phyloP scores from a whole-genome alignment of 495 filamentous ascomycete genomes.

The Elaphomyces granulatus region DNA sequence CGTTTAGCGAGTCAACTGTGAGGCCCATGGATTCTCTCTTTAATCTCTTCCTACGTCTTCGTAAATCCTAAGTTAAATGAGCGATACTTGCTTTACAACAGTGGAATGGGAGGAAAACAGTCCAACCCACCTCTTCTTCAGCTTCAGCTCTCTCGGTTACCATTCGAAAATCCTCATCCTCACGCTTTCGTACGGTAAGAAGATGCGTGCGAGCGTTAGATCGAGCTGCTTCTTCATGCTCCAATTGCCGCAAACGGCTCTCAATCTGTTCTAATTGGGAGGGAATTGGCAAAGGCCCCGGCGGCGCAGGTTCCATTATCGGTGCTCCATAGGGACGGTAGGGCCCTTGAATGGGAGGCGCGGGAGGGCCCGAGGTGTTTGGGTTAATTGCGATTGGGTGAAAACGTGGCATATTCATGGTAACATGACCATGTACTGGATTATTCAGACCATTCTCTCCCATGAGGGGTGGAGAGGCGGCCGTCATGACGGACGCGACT shows the following conservation, averaged over 20 bases:
- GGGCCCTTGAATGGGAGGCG: slow-evolving; percentile 24
- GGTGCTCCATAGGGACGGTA: slow-evolving; percentile 21
- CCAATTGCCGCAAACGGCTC: slow-evolving; percentile 29
- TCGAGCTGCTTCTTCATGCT: slow-evolving; percentile 34
- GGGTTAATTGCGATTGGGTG: slow-evolving; percentile 37
- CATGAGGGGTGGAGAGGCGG: slow-evolving; percentile 22
- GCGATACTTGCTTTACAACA: neutral
- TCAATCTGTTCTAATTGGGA: slow-evolving; percentile 31
- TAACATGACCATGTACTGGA: slow-evolving; percentile 17
- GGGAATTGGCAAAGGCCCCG: neutral
- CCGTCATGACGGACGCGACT: slow-evolving; percentile 19
- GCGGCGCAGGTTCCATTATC: slow-evolving; percentile 3
- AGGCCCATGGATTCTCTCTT: slow-evolving; percentile 36
- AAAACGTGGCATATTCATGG: slow-evolving; percentile 27
- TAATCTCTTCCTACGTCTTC: slow-evolving; percentile 30
- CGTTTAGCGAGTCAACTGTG: slow-evolving; percentile 18
- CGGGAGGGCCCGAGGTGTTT: slow-evolving; percentile 18
- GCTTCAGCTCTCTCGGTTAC: slow-evolving; percentile 33
- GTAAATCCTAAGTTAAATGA: slow-evolving; percentile 24
- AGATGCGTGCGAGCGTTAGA: slow-evolving; percentile 30
- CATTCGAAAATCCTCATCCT: slow-evolving; percentile 35
- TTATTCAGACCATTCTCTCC: slow-evolving; percentile 26
- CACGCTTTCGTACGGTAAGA: slow-evolving; percentile 32
- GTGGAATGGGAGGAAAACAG: neutral
- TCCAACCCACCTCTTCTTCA: slow-evolving; percentile 33